Base-by-base conservation (phyloP, 2,329 filamentous ascomycete species). In the Polychaeton citri region DNA sequence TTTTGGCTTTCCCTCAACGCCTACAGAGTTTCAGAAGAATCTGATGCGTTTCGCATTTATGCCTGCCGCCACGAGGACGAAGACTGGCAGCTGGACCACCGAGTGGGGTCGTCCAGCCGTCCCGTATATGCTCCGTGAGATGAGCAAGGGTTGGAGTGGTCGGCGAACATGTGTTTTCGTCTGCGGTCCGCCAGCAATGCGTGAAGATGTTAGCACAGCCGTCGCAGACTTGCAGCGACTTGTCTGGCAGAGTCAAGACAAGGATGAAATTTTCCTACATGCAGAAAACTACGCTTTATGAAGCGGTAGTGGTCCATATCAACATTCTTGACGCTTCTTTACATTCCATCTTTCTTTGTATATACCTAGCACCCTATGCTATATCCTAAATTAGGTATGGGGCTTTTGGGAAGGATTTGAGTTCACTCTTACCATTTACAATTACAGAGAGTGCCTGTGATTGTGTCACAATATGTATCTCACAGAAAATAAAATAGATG, bases 221-320 rank as follows among this genome's bases (percentile, higher is more conserved):
- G 84, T 94, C 17, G 88, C 88, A 2, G 65, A 72, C 39, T 62
- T 95, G 50, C 88, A 96, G 67, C 74, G 73, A 18, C 75, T 79
- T 58, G 86, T 96, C 34, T 86, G 84, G 80, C 76, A 72, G 5
- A 79, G 85, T 48, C 73, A 78, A 21, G 71, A 72, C 48, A 72
- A 81, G 32, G 87, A 95, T 54, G 88, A 95, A 69, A 81, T 96
- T 37, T 95, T 87, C 57, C 60, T 95, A 57, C 88, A 95, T 64
- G 83, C 87, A 3, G 88, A 96, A 67, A 95, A 95, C 58, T 95
- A 94, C 63, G 83, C 86, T 35, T 67, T 94, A 43, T 94, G 59
- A 69, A 15, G 6, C 21, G 21, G 21, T n/a, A n/a, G n/a, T n/a
- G n/a, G n/a, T n/a, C n/a, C n/a, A n/a, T n/a, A n/a, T n/a, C n/a